Conservation (phyloP, 257 asterid genomes). For the Nicotiana undulata region DNA sequence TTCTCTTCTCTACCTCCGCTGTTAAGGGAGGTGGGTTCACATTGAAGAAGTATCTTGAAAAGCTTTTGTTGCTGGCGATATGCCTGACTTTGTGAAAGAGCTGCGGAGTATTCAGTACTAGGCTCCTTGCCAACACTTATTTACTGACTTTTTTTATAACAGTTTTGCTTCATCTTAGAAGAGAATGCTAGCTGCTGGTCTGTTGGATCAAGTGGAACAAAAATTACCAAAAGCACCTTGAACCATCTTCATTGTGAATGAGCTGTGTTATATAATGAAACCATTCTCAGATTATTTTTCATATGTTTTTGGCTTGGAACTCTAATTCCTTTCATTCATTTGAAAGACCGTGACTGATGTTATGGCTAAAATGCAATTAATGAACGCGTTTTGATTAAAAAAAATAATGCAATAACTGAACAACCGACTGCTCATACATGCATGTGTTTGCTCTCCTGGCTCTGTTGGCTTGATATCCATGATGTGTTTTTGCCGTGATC, state of each 20-base stretch:
- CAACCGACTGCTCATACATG: not conserved
- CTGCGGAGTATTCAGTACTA: not conserved
- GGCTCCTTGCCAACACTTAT: not conserved
- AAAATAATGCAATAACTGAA: not conserved
- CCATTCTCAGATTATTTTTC: not conserved
- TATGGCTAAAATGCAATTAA: not conserved
- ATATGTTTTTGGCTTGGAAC: not conserved
- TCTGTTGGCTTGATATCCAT: not conserved
- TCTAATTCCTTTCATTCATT: not conserved
- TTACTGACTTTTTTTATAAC: not conserved
- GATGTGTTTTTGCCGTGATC: not conserved
- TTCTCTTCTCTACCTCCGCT: not conserved
- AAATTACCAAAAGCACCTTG: not conserved
- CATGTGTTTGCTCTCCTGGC: not conserved
- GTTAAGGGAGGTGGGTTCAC: not conserved
- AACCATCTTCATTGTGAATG: not conserved
- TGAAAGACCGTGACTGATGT: not conserved
- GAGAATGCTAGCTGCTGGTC: not conserved
- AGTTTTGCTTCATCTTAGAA: not conserved
- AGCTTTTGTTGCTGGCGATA: not conserved
- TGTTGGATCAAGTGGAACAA: not conserved
- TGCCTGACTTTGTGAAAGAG: not conserved
- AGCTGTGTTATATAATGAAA: not conserved
- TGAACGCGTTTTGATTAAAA: not conserved
- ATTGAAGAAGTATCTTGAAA: not conserved